These are phyloP conservation scores for Ophiocordyceps camponoti-saundersi DNA, from an alignment of 2,329 filamentous ascomycete genomes.

Conservation along the genomic window DNA sequence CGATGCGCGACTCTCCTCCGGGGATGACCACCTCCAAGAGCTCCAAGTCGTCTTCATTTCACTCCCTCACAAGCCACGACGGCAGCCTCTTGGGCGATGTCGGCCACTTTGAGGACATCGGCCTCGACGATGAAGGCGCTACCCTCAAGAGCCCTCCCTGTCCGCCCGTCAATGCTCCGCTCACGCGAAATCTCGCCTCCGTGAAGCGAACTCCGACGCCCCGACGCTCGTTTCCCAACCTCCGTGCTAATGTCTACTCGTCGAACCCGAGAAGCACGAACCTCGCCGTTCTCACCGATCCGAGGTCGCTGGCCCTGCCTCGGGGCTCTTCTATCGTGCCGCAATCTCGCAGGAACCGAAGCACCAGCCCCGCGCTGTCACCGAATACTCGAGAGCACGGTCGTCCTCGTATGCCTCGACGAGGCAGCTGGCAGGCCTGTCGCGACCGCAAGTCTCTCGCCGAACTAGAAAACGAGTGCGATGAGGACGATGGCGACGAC, in stretches of 20 bases:
- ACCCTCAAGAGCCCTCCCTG: slow-evolving; percentile 33
- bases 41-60: slow-evolving; percentile 79
- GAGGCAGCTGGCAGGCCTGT: slow-evolving; percentile 58
- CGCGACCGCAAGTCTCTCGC: slow-evolving; percentile 47
- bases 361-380: slow-evolving; percentile 32
- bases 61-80: slow-evolving; percentile 62
- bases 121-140: slow-evolving; percentile 47
- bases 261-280: slow-evolving; percentile 35
- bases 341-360: slow-evolving; percentile 23
- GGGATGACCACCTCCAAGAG: slow-evolving; percentile 73
- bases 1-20: slow-evolving; percentile 19
- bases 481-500: slow-evolving; percentile 60
- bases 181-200: slow-evolving; percentile 14
- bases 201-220: slow-evolving; percentile 13
- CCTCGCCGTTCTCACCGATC: slow-evolving; percentile 19
- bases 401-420: slow-evolving; percentile 22
- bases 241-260: slow-evolving; percentile 27
- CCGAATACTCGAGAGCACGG: slow-evolving; percentile 25
- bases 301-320: slow-evolving; percentile 12
- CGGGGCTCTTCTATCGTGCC: slow-evolving; percentile 17
- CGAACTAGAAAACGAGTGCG: slow-evolving; percentile 60
- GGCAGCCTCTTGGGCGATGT: slow-evolving; percentile 54
- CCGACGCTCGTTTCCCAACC: slow-evolving; percentile 26
- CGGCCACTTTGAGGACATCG: slow-evolving; percentile 85
- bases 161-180: slow-evolving; percentile 17